Evolutionary conservation across 768 basidiomycete genomes (phyloP).

Genomic region (Rickenella mellea): DNA sequence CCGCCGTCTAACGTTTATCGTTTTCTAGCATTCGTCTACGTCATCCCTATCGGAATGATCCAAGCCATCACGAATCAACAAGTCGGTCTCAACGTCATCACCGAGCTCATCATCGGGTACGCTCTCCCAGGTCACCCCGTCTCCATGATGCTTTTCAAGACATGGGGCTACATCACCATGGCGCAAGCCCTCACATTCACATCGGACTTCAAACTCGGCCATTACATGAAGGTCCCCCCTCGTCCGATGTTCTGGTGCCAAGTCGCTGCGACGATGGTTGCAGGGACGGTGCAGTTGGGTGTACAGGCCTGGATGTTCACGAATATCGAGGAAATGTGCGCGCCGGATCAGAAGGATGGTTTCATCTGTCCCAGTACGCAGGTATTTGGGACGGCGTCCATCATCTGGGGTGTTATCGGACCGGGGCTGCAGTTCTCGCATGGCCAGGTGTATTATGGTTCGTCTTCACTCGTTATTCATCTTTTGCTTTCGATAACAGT

Average conservation of each 20-base stretch:
- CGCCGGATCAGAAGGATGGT: slow-evolving; percentile 5
- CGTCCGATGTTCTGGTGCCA: slow-evolving; percentile 24
- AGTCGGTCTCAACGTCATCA: slow-evolving; percentile 27
- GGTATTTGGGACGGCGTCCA: slow-evolving; percentile 31
- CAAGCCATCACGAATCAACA: slow-evolving; percentile 30
- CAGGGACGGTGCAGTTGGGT: slow-evolving; percentile 31
- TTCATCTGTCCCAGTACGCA: slow-evolving; percentile 20
- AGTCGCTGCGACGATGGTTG: slow-evolving; percentile 23
- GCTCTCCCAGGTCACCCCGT: slow-evolving; percentile 26
- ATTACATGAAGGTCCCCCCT: slow-evolving; percentile 23
- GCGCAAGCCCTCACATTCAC: slow-evolving; percentile 27
- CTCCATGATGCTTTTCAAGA: slow-evolving; percentile 29
- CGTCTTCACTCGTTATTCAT: background rate
- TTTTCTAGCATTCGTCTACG: slow-evolving; percentile 19
- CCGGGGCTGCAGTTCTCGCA: slow-evolving; percentile 15
- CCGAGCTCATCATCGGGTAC: slow-evolving; percentile 30
- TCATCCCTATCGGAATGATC: slow-evolving; percentile 32
- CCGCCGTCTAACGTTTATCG: background rate
- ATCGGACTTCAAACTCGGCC: slow-evolving; percentile 22
- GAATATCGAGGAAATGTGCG: slow-evolving; percentile 29
- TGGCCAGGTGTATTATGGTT: slow-evolving; percentile 9
- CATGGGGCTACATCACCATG: slow-evolving; percentile 24
- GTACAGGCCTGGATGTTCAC: slow-evolving; percentile 39
- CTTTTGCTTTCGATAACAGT: background rate
- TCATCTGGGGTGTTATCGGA: slow-evolving; percentile 24